Conservation (phyloP, 2,329 filamentous ascomycete species). For the Dothideomycetes sp. region DNA sequence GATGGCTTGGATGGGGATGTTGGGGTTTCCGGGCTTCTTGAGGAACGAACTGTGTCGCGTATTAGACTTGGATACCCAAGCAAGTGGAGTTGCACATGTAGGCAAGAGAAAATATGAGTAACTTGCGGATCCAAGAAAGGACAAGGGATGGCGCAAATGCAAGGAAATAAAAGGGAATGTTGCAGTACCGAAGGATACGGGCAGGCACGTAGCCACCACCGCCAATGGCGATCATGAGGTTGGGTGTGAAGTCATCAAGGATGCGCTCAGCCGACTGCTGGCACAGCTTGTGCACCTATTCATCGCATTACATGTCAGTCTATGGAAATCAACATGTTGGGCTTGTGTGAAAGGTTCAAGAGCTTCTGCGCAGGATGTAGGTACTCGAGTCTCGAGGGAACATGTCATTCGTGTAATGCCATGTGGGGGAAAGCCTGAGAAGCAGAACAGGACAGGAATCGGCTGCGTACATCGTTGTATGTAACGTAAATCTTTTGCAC, state of each 20-base stretch:
- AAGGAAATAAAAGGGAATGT: too few species aligned
- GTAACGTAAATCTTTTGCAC: constrained; percentile 80
- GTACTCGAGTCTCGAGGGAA: too few species aligned
- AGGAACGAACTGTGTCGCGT: constrained; percentile 61
- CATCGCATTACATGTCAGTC: neutral
- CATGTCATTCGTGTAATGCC: neutral
- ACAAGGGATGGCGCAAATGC: too few species aligned
- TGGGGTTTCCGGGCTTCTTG: constrained; percentile 73
- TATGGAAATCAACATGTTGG: neutral
- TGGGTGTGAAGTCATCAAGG: constrained; percentile 75
- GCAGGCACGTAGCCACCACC: constrained; percentile 96
- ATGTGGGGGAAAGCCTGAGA: neutral
- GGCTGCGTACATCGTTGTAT: constrained; percentile 68
- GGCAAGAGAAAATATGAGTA: too few species aligned
- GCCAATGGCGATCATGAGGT: constrained; percentile 97
- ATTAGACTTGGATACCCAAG: neutral
- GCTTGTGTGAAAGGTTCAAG: too few species aligned
- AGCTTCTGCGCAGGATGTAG: too few species aligned
- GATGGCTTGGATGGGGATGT: constrained; percentile 98
- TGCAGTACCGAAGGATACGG: constrained; percentile 67
- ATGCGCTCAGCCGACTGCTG: constrained; percentile 73
- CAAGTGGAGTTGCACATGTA: neutral
- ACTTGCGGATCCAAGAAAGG: too few species aligned
- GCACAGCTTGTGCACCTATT: constrained; percentile 92
- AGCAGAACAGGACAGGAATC: neutral